Percentiles rank a stretch among this genome's conserved stretches.
phyloP scores from a whole-genome alignment of 2,329 filamentous ascomycete genomes.

The Pseudocercospora fuligena region DNA sequence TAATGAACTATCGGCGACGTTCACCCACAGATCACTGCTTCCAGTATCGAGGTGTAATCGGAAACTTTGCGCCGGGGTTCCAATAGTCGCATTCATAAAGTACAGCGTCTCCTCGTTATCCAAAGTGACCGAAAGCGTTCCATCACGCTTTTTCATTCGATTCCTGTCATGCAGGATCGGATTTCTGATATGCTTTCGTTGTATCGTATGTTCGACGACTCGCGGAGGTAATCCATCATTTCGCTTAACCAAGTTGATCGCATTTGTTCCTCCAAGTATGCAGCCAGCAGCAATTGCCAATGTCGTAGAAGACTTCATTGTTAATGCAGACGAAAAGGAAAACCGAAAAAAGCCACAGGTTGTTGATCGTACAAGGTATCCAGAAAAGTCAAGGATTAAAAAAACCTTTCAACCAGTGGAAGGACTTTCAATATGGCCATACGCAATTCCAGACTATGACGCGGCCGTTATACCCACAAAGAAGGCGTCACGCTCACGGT shows the following conservation, averaged over 20 bases:
- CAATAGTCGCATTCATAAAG: slow-evolving; percentile 62
- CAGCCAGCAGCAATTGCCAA: slow-evolving; percentile 33
- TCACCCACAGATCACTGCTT: slow-evolving; percentile 69
- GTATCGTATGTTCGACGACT: slow-evolving; percentile 57
- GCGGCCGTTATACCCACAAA: slow-evolving; percentile 8
- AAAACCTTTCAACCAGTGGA: slow-evolving; percentile 8
- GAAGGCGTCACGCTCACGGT: slow-evolving; percentile 8
- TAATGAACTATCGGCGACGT: slow-evolving; percentile 64
- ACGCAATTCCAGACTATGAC: slow-evolving; percentile 19
- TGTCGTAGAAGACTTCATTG: slow-evolving; percentile 26
- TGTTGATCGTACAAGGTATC: slow-evolving; percentile 1
- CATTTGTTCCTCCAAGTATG: slow-evolving; percentile 32
- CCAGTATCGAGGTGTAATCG: slow-evolving; percentile 66
- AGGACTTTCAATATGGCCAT: slow-evolving; percentile 1
- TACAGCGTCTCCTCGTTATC: slow-evolving; percentile 66
- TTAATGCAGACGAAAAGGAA: background rate
- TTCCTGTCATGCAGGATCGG: slow-evolving; percentile 53
- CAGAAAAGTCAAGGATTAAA: slow-evolving; percentile 11
- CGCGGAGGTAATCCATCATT: slow-evolving; percentile 42
- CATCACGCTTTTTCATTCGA: slow-evolving; percentile 48
- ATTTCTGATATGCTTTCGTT: slow-evolving; percentile 53
- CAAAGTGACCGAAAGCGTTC: slow-evolving; percentile 53
- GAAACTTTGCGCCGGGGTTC: slow-evolving; percentile 61
- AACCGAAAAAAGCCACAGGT: background rate
- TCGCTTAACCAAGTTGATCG: slow-evolving; percentile 38